Evolutionary conservation across 805 yeast genomes (phyloP).

Genomic region (Scheffersomyces amazonensis): DNA sequence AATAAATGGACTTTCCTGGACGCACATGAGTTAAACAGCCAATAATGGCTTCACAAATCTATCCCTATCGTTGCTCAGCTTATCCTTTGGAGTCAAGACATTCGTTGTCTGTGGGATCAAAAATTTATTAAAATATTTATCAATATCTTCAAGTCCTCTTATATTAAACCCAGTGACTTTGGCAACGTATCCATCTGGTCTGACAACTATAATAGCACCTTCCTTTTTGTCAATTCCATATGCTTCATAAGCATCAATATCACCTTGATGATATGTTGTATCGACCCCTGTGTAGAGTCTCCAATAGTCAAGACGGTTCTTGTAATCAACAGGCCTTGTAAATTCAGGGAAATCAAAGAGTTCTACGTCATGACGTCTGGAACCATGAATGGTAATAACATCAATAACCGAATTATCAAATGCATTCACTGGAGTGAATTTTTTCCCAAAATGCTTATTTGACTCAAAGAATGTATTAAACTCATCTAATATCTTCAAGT

Average conservation of each 20-base stretch:
- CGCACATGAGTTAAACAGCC: constrained; percentile 12
- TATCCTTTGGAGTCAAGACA: constrained; percentile 4
- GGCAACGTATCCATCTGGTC: constrained; percentile 33
- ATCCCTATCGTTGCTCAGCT: constrained; percentile 3
- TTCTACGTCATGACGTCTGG: constrained; percentile 13
- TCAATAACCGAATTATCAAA: constrained; percentile 20
- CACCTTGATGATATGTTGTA: constrained; percentile 24
- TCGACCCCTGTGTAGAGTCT: constrained; percentile 21
- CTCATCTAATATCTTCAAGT: constrained; percentile 4
- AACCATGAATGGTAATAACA: constrained; percentile 19
- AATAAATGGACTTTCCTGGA: too few relatives aligned
- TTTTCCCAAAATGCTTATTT: constrained; percentile 10
- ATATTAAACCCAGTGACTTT: constrained; percentile 14
- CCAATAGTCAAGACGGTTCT: constrained; percentile 23
- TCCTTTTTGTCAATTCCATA: constrained; percentile 21
- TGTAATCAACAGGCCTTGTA: constrained; percentile 18
- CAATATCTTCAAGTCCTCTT: constrained; percentile 12
- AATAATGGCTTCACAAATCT: constrained; percentile 12
- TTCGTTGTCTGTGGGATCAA: constrained; percentile 10
- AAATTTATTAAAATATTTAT: constrained; percentile 14
- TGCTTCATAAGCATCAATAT: constrained; percentile 18
- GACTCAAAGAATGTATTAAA: constrained; percentile 9
- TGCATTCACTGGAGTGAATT: constrained; percentile 22
- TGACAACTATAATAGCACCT: constrained; percentile 21
- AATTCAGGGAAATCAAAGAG: constrained; percentile 22